Evolutionary conservation across 441 rosid genomes (phyloP).

Genomic region (Adansonia rubrostipa): DNA sequence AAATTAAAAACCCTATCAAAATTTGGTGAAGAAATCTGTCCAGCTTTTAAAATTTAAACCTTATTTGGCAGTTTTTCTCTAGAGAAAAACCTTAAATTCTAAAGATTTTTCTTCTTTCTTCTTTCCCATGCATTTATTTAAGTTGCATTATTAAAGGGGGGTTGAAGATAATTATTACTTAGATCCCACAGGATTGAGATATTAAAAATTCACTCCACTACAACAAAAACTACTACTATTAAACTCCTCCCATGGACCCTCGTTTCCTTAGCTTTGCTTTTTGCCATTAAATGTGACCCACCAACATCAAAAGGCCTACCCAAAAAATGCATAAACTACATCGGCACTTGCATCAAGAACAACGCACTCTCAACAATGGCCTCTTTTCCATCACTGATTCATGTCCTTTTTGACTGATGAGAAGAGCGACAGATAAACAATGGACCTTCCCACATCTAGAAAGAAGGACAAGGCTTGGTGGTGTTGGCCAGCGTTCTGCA

Average conservation of each 20-base stretch:
- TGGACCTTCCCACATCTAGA: conserved; percentile 21
- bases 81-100: background rate
- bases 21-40: background rate
- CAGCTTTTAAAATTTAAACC: background rate
- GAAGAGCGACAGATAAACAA: conserved; percentile 18
- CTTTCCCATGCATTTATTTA: background rate
- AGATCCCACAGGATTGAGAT: background rate
- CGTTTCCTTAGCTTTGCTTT: conserved; percentile 12
- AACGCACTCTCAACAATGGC: conserved; percentile 8
- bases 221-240: background rate
- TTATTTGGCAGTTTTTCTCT: background rate
- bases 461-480: conserved; percentile 20
- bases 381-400: background rate
- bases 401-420: background rate
- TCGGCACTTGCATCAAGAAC: conserved; percentile 20
- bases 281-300: conserved; percentile 24
- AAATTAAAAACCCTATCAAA: too few relatives aligned
- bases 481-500: conserved; percentile 29
- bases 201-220: background rate
- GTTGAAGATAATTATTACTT: background rate
- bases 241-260: background rate
- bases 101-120: background rate
- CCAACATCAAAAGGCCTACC: conserved; percentile 23
- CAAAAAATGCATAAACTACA: background rate
- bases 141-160: background rate